Conservation (phyloP, 371 early-diverging fungal genomes). For the Actinomucor elegans region DNA sequence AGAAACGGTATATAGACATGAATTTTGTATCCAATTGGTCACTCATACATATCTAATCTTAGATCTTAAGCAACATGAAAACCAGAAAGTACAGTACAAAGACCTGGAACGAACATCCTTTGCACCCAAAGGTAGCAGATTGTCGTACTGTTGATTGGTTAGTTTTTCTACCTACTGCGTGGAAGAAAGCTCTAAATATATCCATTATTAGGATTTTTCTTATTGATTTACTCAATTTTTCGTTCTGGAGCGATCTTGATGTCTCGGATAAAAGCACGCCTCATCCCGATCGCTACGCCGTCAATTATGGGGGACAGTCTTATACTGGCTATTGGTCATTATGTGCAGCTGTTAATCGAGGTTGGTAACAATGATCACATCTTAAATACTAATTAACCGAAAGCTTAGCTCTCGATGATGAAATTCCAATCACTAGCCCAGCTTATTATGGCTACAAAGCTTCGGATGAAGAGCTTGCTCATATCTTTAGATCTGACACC, state of each 20-base stretch:
- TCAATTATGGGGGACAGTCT: slow-evolving; percentile 54
- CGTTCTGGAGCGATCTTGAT: slow-evolving; percentile 81
- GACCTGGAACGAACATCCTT: slow-evolving; percentile 73
- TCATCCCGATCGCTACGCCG: slow-evolving; percentile 62
- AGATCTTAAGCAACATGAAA: slow-evolving; percentile 69
- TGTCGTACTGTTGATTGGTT: slow-evolving; percentile 67
- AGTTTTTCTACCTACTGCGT: too few relatives aligned
- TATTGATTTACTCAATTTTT: slow-evolving; percentile 85
- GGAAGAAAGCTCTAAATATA: slow-evolving; percentile 6
- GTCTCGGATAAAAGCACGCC: slow-evolving; percentile 46
- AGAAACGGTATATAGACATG: slow-evolving; percentile 35
- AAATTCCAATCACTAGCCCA: slow-evolving; percentile 65
- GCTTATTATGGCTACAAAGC: slow-evolving; percentile 44
- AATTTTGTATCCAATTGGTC: background rate
- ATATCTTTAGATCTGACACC: slow-evolving; percentile 68
- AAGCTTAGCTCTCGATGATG: slow-evolving; percentile 54
- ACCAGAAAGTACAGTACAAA: slow-evolving; percentile 62
- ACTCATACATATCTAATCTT: too few relatives aligned
- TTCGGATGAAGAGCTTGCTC: slow-evolving; percentile 40
- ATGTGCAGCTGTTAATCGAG: slow-evolving; percentile 79
- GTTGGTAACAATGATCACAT: slow-evolving; percentile 29
- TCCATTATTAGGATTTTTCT: slow-evolving; percentile 69
- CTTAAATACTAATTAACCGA: background rate
- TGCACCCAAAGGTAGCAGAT: slow-evolving; percentile 69
- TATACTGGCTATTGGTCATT: slow-evolving; percentile 90